Evolutionary conservation across 1,139 yeast species (phyloP), one percentile per base, ranked within the genome.

Genomic region (Taphrina sp.): DNA sequence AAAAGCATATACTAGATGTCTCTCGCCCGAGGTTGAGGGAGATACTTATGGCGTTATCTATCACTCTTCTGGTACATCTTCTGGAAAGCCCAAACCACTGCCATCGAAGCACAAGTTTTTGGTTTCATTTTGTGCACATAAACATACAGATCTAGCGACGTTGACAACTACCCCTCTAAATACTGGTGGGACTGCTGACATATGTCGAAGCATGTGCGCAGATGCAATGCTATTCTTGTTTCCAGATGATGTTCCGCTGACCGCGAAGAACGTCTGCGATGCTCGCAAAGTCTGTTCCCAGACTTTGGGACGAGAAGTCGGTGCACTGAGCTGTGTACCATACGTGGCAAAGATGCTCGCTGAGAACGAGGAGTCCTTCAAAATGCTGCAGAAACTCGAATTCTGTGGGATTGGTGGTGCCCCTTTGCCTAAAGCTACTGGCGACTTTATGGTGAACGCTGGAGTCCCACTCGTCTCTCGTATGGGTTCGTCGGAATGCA

Each of bases 401-500:
- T 39, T 59, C 17, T 54, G 58, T 2, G 45, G 53, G 5, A 52
- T 51, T n/a, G 61, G 60, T 22, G 61, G 61, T 14, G 51, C 57
- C n/a, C 41, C 54, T 12, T 49, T 59, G 20, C 59, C 61, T 10
- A 52, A 58, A n/a, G 59, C 56, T 4, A 45, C 58, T 3, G 61
- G 61, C 1, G 55, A 58, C 34, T 43, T 47, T 16, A 45, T 59
- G 5, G 59, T 58, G 16, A 57, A 44, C 23, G 26, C 43, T 2
- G 61, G 60, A 2, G 52, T 58, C 5, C 28, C 42, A 8, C 46
- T 59, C 19, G 49, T 49, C n/a, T 55, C 58, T 1, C 57, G 56
- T 12, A 58, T 58, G 37, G 61, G 61, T 5, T 31, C 60, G 1
- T 47, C 61, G n/a, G 61, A 59, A 36, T 52, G 58, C 19, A 60